phyloP scores from a whole-genome alignment of 1,284 basidiomycete species.

The Trametes sp. region DNA sequence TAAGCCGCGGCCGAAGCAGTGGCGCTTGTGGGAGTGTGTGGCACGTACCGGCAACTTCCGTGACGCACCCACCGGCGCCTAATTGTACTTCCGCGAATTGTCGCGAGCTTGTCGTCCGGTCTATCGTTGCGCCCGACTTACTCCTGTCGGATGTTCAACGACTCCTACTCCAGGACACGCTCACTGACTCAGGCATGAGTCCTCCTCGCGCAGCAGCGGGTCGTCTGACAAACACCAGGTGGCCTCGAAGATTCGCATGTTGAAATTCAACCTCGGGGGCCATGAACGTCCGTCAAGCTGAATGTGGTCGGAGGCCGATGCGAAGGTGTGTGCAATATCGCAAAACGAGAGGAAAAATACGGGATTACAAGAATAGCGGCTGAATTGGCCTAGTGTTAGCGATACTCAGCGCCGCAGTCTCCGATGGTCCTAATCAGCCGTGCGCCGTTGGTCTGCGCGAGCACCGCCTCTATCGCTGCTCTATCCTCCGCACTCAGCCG shows the following conservation, averaged over 20 bases:
- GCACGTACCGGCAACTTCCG: constrained; percentile 7
- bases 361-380: neutral
- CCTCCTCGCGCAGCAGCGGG: too few species aligned
- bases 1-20: neutral
- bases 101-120: neutral
- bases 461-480: constrained; percentile 64
- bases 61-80: constrained; percentile 6
- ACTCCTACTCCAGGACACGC: neutral
- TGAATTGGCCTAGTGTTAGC: constrained; percentile 43
- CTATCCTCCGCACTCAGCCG: constrained; percentile 63
- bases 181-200: too few species aligned
- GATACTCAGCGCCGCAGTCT: constrained; percentile 86
- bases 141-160: neutral
- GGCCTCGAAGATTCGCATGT: neutral
- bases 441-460: constrained; percentile 64
- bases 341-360: neutral
- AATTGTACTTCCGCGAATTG: constrained; percentile 10
- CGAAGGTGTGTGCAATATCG: neutral
- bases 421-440: constrained; percentile 72
- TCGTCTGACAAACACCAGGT: neutral
- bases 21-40: constrained; percentile 15
- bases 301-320: neutral
- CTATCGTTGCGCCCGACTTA: neutral
- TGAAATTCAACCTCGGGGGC: neutral
- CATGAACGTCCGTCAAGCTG: neutral